phyloP scores from a whole-genome alignment of 768 basidiomycete species.

The Pholiota microspora region DNA sequence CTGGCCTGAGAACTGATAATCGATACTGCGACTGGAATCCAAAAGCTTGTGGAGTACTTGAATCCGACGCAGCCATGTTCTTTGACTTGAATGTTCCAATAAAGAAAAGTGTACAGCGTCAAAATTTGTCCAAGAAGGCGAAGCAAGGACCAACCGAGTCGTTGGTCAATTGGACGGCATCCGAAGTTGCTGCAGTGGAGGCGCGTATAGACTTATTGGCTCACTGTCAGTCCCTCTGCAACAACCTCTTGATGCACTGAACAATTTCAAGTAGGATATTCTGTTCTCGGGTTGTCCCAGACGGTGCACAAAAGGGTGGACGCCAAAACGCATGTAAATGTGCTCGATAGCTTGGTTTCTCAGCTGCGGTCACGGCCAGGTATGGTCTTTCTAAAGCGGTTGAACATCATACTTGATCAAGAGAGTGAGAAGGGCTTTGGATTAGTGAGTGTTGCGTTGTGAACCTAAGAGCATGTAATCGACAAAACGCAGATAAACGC shows the following conservation, averaged over 20 bases:
- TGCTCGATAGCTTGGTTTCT: constrained; percentile 55
- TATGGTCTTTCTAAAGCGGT: constrained; percentile 65
- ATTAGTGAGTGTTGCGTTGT: constrained; percentile 41
- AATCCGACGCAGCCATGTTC: constrained; percentile 39
- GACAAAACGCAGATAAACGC: constrained; percentile 67
- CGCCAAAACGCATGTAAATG: constrained; percentile 65
- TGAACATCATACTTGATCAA: constrained; percentile 80
- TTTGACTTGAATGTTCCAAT: constrained; percentile 70
- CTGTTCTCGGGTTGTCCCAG: constrained; percentile 76
- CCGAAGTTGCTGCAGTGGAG: constrained; percentile 60
- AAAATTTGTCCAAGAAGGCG: constrained; percentile 47
- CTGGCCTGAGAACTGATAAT: too few relatives aligned
- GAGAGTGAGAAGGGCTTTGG: constrained; percentile 88
- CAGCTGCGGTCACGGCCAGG: constrained; percentile 58
- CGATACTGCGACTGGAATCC: too few relatives aligned
- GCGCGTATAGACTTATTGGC: constrained; percentile 65
- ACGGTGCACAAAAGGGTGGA: constrained; percentile 71
- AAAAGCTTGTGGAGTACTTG: too few relatives aligned
- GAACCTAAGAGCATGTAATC: too few relatives aligned
- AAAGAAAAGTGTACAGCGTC: constrained; percentile 28
- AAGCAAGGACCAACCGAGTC: constrained; percentile 40
- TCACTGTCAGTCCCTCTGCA: constrained; percentile 53
- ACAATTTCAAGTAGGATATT: constrained; percentile 73
- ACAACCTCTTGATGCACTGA: constrained; percentile 8
- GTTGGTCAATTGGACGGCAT: constrained; percentile 42